phyloP scores from a whole-genome alignment of 192 early-diverging fungal species.

The Coemansia pectinata region DNA sequence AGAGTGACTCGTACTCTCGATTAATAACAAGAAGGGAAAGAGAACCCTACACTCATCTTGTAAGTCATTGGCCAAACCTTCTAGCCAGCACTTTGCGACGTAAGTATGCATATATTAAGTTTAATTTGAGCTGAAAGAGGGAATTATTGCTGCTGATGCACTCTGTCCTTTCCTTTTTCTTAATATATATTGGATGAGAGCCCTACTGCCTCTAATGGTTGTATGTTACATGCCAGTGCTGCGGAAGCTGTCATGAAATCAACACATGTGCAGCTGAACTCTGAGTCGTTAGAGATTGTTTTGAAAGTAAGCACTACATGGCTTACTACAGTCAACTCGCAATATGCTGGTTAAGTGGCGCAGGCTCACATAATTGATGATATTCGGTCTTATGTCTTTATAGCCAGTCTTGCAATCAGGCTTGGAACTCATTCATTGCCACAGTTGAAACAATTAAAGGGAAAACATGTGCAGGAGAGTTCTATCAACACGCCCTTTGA shows the following conservation, averaged over 20 bases:
- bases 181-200: not conserved
- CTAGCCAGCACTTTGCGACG: not conserved
- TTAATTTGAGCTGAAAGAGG: not conserved
- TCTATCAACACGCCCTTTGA: not conserved
- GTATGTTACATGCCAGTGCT: not conserved
- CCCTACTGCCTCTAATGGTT: not conserved
- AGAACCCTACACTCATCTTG: not conserved
- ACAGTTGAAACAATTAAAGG: not conserved
- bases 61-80: not conserved
- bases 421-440: not conserved
- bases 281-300: not conserved
- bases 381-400: not conserved
- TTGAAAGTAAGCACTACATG: not conserved
- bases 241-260: conserved; percentile 6
- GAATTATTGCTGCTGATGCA: not conserved
- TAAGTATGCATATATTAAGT: conserved; percentile 21
- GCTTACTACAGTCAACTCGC: not conserved
- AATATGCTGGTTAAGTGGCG: not conserved
- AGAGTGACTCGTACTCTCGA: not conserved
- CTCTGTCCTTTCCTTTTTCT: not conserved
- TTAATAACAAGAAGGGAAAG: not conserved
- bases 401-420: not conserved
- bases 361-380: not conserved
- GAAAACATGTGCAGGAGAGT: not conserved
- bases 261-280: not conserved